phyloP scores from a whole-genome alignment of 768 basidiomycete genomes.

The Pisolithus orientalis region DNA sequence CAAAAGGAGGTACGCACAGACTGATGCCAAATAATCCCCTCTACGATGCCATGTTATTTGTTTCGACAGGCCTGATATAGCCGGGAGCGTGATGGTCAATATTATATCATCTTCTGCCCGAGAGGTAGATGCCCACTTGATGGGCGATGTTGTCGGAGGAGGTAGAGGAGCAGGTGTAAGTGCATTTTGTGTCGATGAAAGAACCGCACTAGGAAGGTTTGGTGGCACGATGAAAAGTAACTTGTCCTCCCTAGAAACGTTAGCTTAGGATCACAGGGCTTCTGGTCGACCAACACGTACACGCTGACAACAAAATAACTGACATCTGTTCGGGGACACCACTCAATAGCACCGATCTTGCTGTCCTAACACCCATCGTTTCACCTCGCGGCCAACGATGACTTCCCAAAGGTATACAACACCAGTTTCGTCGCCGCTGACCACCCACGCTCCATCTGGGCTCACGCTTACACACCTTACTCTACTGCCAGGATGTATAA shows the following conservation, averaged over 20 bases:
- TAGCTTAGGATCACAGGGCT: slow-evolving; percentile 6
- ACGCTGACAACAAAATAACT: slow-evolving; percentile 72
- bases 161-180: slow-evolving; percentile 62
- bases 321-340: slow-evolving; percentile 87
- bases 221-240: slow-evolving; percentile 80
- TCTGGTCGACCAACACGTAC: slow-evolving; percentile 42
- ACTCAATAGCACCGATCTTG: slow-evolving; percentile 81
- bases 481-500: slow-evolving; percentile 60
- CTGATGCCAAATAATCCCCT: slow-evolving; percentile 93
- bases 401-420: slow-evolving; percentile 88
- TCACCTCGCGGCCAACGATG: slow-evolving; percentile 81
- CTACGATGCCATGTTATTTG: slow-evolving; percentile 90
- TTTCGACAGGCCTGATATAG: slow-evolving; percentile 62
- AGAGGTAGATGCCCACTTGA: slow-evolving; percentile 61
- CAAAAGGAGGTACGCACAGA: slow-evolving; percentile 59
- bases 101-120: slow-evolving; percentile 48
- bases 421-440: slow-evolving; percentile 88
- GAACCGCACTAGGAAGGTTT: slow-evolving; percentile 54
- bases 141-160: slow-evolving; percentile 50
- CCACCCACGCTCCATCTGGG: slow-evolving; percentile 86
- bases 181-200: slow-evolving; percentile 53
- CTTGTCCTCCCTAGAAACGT: slow-evolving; percentile 59
- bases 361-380: slow-evolving; percentile 76
- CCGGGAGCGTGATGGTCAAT: slow-evolving; percentile 55
- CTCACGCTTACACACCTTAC: slow-evolving; percentile 75